Percentiles rank a stretch among this genome's conserved stretches.
Conservation (phyloP, 495 filamentous ascomycete genomes). For the Annulohypoxylon bovei region DNA sequence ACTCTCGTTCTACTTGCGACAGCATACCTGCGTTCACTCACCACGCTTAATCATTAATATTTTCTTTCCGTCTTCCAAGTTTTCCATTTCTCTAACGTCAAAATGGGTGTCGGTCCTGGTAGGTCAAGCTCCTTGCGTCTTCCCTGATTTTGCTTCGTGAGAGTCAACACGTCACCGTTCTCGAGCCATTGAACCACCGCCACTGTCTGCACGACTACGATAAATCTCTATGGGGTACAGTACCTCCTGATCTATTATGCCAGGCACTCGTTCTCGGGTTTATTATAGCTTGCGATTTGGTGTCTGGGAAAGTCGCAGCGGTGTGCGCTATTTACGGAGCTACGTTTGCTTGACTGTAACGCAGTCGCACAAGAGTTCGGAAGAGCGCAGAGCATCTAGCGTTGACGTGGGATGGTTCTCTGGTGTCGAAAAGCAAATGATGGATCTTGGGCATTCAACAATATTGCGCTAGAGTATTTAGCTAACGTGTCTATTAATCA, state of each 20-base stretch:
- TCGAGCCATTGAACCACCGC: constrained; percentile 45
- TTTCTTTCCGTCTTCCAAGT: constrained; percentile 13
- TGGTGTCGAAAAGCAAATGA: neutral
- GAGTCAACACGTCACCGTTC: constrained; percentile 21
- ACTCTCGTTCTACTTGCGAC: constrained; percentile 51
- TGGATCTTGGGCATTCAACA: neutral
- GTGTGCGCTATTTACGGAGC: constrained; percentile 54
- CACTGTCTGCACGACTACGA: constrained; percentile 23
- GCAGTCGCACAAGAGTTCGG: neutral
- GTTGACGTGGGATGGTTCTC: neutral
- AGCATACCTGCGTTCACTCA: constrained; percentile 34
- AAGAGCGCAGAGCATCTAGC: neutral
- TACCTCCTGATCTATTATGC: constrained; percentile 24
- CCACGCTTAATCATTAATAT: constrained; percentile 31
- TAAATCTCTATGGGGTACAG: constrained; percentile 22
- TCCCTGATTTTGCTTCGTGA: constrained; percentile 21
- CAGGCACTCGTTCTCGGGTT: neutral
- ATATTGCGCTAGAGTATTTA: neutral
- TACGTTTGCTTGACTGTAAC: neutral
- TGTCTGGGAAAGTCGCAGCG: neutral
- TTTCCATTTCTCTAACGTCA: constrained; percentile 43
- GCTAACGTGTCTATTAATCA: constrained; percentile 58
- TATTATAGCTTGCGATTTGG: constrained; percentile 11
- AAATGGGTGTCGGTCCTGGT: constrained; percentile 58
- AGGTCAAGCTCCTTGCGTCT: constrained; percentile 43